Evolutionary conservation across 495 filamentous ascomycete genomes (phyloP).

Genomic region (Beverwykella pulmonaria): DNA sequence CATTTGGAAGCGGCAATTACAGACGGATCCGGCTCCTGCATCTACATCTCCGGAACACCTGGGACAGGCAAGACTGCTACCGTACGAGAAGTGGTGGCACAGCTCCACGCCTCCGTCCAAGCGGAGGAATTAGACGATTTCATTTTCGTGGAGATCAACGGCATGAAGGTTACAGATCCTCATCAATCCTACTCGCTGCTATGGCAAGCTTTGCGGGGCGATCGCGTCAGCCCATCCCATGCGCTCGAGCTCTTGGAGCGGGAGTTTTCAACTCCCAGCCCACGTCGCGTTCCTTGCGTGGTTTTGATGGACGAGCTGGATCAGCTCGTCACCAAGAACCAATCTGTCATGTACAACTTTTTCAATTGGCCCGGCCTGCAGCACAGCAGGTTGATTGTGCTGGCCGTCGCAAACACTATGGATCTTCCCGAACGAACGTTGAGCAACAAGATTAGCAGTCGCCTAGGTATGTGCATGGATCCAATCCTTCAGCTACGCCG

Average conservation of each 20-base stretch:
- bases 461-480: conserved; percentile 59
- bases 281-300: conserved; percentile 90
- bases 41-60: conserved; percentile 98
- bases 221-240: conserved; percentile 89
- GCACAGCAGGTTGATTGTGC: conserved; percentile 88
- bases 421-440: conserved; percentile 95
- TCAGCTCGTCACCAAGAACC: conserved; percentile 95
- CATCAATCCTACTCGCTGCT: conserved; percentile 94
- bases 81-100: conserved; percentile 89
- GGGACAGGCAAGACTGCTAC: conserved; percentile 99
- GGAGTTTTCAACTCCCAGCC: conserved; percentile 88
- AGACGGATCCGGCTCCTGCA: conserved; percentile 89
- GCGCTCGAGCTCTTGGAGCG: conserved; percentile 86
- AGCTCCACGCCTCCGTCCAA: conserved; percentile 79
- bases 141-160: conserved; percentile 99
- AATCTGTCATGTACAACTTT: conserved; percentile 99
- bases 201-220: conserved; percentile 93
- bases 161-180: conserved; percentile 98
- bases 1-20: conserved; percentile 94
- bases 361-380: conserved; percentile 98
- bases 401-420: conserved; percentile 99
- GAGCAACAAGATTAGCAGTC: conserved; percentile 95
- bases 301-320: conserved; percentile 99
- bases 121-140: conserved; percentile 97
- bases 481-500: conserved; percentile 25